Evolutionary conservation across 441 rosid genomes (phyloP).

Genomic region (Pelargonium australe): DNA sequence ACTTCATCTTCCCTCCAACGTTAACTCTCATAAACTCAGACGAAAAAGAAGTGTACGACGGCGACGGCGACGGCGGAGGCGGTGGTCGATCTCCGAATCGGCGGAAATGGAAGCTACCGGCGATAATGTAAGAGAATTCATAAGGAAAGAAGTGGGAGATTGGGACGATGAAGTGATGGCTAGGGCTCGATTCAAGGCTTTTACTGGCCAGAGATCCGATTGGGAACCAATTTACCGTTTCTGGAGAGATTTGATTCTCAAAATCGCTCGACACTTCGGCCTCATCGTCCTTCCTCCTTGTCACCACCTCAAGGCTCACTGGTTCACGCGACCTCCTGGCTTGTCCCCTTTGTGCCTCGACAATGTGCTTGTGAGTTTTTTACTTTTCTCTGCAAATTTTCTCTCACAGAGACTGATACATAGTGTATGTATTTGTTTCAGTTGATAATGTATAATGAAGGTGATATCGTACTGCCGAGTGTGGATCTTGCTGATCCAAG

Average conservation of each 20-base stretch:
- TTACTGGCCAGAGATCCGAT: constrained; percentile 82
- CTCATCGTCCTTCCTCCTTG: constrained; percentile 39
- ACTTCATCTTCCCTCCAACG: too few species aligned
- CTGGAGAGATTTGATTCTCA: constrained; percentile 64
- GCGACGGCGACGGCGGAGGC: background rate
- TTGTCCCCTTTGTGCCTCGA: constrained; percentile 66
- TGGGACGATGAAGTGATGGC: constrained; percentile 72
- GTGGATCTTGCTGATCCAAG: constrained; percentile 41
- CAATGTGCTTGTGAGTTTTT: constrained; percentile 52
- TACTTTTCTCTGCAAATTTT: background rate
- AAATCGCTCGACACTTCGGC: constrained; percentile 45
- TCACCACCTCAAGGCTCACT: constrained; percentile 32
- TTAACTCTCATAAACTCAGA: too few species aligned
- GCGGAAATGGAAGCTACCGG: background rate
- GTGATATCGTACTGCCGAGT: constrained; percentile 40
- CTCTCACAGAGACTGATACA: background rate
- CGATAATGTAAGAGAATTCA: constrained; percentile 33
- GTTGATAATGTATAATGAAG: constrained; percentile 71
- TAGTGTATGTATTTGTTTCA: constrained; percentile 30
- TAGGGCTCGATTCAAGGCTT: constrained; percentile 74
- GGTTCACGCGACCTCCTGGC: constrained; percentile 61
- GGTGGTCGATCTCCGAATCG: background rate
- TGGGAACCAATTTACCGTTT: constrained; percentile 66
- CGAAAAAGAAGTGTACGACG: background rate
- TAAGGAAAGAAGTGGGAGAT: constrained; percentile 56